Percentiles rank a stretch among this genome's conserved stretches.
These are phyloP conservation scores for Pleurotus salmoneostramineus DNA, from an alignment of 768 basidiomycete genomes.

Conservation along the genomic window DNA sequence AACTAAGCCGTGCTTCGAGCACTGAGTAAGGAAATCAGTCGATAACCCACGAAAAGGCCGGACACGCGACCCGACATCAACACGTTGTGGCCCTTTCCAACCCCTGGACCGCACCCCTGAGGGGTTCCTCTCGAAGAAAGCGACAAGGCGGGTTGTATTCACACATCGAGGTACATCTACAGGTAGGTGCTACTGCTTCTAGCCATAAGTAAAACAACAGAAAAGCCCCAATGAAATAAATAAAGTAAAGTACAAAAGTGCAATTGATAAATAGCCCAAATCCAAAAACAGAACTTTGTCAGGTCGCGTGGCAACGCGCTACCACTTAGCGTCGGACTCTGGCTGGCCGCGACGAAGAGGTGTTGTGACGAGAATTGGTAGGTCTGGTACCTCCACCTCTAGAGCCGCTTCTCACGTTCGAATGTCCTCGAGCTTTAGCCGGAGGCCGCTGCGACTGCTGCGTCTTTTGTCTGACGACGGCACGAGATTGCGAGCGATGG, in stretches of 20 bases:
- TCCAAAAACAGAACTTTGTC: not conserved
- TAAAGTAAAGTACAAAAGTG: not conserved
- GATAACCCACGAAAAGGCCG: not conserved
- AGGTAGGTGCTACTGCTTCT: not conserved
- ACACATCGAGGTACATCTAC: too few relatives aligned
- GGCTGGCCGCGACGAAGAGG: constrained; percentile 1
- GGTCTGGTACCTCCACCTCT: not conserved
- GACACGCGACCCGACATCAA: not conserved
- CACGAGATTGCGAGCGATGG: constrained; percentile 1
- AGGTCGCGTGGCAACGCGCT: not conserved
- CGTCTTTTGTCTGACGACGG: constrained; percentile 2
- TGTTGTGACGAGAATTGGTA: not conserved
- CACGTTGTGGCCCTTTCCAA: not conserved
- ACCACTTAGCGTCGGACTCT: constrained; percentile 1
- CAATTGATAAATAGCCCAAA: not conserved
- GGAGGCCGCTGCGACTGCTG: not conserved
- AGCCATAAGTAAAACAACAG: not conserved
- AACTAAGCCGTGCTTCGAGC: not conserved
- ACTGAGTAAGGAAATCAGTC: not conserved
- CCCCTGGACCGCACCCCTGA: not conserved
- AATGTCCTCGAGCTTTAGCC: not conserved
- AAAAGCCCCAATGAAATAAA: not conserved
- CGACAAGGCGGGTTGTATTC: not conserved
- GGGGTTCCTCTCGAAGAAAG: not conserved
- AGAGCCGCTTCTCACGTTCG: not conserved